Base-by-base conservation (phyloP, 2,329 filamentous ascomycete species). In the Cladosporium sp. region DNA sequence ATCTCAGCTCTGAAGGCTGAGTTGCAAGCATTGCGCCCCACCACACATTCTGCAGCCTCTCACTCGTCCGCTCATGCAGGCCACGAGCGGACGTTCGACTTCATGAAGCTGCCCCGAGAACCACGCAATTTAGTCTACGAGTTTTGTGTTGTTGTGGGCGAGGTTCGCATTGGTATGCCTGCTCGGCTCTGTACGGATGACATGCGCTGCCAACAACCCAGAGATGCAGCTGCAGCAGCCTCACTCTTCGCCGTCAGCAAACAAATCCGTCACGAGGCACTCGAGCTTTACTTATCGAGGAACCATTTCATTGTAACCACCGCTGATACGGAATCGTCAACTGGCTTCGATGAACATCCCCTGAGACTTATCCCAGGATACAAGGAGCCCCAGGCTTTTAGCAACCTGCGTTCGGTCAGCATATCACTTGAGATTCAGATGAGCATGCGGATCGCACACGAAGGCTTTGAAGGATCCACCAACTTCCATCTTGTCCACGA, bases 51-150 rank as follows among this genome's bases (percentile, higher is more conserved):
- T 34, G 2, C 32, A n/a, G 8, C n/a, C 4, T 32, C 30, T 14
- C 18, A 11, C 2, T n/a, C 25, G n/a, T 18, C 6, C 6, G 1
- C 25, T 8, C n/a, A 8, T 21, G 14, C 18, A 14, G 10, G 30
- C 1, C 26, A 53, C 18, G 39, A 43, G 39, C 39, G 21, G 7
- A 34, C 43, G 13, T 49, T 49, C 28, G n/a, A 36, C 8, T 61
- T 61, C n/a, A 11, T 61, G 11, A 13, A 23, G 10, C 28, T 61
- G 14, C 58, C 58, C 7, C n/a, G 43, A 25, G 43, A 51, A 16
- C 25, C 51, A 25, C 58, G 58, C 11, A 36, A 61, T 6, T 11
- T 5, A 8, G 34, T 61, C 46, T 61, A 61, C 43, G 58, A 61
- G 18, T 2, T 28, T 7, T 61, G 43, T 18, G 46, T 51, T 13